phyloP scores from a whole-genome alignment of 768 basidiomycete genomes.

The Amanita rimosa region DNA sequence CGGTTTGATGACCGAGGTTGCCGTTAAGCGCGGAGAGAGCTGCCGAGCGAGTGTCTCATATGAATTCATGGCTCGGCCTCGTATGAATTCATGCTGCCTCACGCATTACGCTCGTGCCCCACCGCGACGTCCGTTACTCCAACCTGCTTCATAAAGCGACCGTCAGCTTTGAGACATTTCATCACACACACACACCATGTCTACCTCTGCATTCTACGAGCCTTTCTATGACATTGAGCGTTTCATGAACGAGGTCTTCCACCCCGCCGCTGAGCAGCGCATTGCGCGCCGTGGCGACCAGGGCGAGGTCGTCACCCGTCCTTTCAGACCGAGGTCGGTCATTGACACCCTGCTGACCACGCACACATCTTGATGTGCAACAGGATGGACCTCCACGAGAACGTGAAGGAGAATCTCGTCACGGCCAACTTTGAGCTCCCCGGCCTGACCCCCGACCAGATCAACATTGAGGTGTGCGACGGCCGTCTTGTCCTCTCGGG shows the following conservation, averaged over 20 bases:
- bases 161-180: not conserved
- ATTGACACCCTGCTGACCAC: not conserved
- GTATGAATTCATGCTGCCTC: too few relatives aligned
- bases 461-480: slow-evolving; percentile 39
- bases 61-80: too few relatives aligned
- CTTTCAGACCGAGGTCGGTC: not conserved
- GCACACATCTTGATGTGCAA: not conserved
- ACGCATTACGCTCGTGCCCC: not conserved
- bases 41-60: too few relatives aligned
- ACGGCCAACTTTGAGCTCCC: slow-evolving; percentile 51
- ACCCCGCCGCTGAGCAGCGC: not conserved
- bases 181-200: not conserved
- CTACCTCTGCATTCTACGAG: slow-evolving; percentile 1
- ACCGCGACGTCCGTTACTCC: not conserved
- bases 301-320: not conserved
- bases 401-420: slow-evolving; percentile 31
- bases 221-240: slow-evolving; percentile 7
- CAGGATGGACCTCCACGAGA: slow-evolving; percentile 49
- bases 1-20: too few relatives aligned
- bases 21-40: too few relatives aligned
- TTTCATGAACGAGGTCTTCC: not conserved
- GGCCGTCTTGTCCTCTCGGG: slow-evolving; percentile 41
- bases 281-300: not conserved
- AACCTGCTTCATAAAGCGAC: not conserved
- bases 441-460: slow-evolving; percentile 37